Evolutionary conservation across 108 stramenopile genomes (phyloP).

Genomic region (Aureococcus anophagefferens): DNA sequence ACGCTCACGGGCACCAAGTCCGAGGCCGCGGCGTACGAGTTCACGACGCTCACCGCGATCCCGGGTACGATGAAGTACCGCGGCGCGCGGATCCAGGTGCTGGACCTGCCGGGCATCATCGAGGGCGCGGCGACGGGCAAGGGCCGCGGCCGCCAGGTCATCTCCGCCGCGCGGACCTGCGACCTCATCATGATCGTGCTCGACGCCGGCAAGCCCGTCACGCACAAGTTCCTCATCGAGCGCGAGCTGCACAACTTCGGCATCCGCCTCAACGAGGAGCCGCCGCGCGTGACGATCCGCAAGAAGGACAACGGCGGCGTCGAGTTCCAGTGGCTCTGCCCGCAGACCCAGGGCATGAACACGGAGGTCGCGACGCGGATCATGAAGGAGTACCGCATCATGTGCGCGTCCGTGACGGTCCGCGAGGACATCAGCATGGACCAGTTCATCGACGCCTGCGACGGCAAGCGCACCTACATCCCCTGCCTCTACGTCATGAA

Average conservation of each 20-base stretch:
- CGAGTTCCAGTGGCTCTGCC: constrained; percentile 77
- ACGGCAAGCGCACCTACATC: constrained; percentile 76
- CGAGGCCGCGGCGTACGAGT: constrained; percentile 94
- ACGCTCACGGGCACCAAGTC: constrained; percentile 81
- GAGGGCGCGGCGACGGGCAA: constrained; percentile 97
- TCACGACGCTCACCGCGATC: constrained; percentile 96
- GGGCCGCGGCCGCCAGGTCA: constrained; percentile 91
- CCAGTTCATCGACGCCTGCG: constrained; percentile 88
- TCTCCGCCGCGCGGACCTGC: constrained; percentile 87
- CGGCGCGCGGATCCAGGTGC: constrained; percentile 94
- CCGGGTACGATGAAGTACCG: constrained; percentile 97
- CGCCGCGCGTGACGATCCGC: constrained; percentile 78
- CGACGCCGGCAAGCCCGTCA: constrained; percentile 84
- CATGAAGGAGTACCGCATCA: constrained; percentile 79
- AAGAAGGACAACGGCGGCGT: constrained; percentile 91
- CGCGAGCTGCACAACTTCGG: constrained; percentile 88
- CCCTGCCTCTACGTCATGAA: constrained; percentile 82
- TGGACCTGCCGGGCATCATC: constrained; percentile 97
- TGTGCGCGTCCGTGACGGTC: constrained; percentile 76
- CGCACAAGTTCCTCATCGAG: constrained; percentile 96
- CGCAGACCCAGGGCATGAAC: constrained; percentile 67
- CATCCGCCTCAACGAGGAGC: constrained; percentile 89
- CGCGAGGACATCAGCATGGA: constrained; percentile 85
- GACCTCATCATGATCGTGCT: constrained; percentile 90
- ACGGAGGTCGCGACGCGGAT: constrained; percentile 70